A percentile compares a stretch with the other conserved stretches of the same genome.
phyloP scores from a whole-genome alignment of 768 basidiomycete genomes.

The Leccinellum albellum region DNA sequence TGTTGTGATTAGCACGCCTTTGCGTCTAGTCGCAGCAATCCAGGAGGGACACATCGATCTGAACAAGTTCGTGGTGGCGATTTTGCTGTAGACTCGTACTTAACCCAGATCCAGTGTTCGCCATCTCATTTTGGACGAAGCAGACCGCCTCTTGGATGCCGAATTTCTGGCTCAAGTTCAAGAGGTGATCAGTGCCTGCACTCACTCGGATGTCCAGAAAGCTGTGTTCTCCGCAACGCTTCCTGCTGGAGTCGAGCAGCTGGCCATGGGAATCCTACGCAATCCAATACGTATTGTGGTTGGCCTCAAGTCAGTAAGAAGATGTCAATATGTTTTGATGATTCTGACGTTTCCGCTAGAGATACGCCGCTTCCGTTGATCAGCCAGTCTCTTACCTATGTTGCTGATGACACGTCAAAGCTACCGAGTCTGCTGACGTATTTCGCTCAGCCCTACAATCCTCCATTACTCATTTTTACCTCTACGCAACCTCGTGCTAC shows the following conservation, averaged over 20 bases:
- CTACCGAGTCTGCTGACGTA: slow-evolving; percentile 82
- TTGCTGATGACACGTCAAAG: slow-evolving; percentile 92
- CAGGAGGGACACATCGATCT: slow-evolving; percentile 64
- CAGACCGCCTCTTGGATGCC: slow-evolving; percentile 82
- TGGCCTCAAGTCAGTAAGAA: slow-evolving; percentile 75
- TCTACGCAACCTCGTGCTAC: slow-evolving; percentile 83
- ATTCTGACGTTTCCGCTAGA: slow-evolving; percentile 39
- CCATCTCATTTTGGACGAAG: slow-evolving; percentile 86
- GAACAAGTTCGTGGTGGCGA: slow-evolving; percentile 56
- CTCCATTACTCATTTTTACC: slow-evolving; percentile 89
- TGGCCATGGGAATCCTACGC: slow-evolving; percentile 79
- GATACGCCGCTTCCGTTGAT: slow-evolving; percentile 95
- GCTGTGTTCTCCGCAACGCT: slow-evolving; percentile 94
- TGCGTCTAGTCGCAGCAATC: slow-evolving; percentile 80
- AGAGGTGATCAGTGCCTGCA: slow-evolving; percentile 81
- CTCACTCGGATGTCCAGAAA: slow-evolving; percentile 67
- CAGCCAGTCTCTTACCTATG: slow-evolving; percentile 82
- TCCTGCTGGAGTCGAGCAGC: slow-evolving; percentile 80
- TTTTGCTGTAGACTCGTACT: background rate
- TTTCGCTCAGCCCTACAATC: slow-evolving; percentile 78
- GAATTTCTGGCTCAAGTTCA: slow-evolving; percentile 88
- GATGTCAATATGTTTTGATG: background rate
- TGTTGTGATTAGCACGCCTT: slow-evolving; percentile 87
- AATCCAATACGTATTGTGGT: slow-evolving; percentile 94
- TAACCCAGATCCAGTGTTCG: slow-evolving; percentile 55